These are phyloP conservation scores for Aspergillus ustus DNA, from an alignment of 2,329 filamentous ascomycete genomes.

Conservation along the genomic window DNA sequence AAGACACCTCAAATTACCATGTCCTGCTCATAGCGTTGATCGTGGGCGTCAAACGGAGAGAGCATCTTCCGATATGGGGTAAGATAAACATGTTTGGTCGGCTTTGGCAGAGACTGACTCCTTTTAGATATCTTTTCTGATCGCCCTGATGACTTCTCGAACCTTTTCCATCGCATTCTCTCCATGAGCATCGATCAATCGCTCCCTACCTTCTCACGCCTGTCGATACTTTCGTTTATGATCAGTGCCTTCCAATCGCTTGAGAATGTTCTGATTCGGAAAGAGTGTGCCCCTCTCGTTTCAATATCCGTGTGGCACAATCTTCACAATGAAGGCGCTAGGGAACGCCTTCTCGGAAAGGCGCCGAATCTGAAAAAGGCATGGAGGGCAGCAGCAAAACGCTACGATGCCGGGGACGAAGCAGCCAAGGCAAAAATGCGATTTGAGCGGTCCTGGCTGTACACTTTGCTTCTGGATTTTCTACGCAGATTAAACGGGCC, in stretches of 20 bases:
- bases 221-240: slow-evolving; percentile 85
- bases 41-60: slow-evolving; percentile 83
- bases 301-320: slow-evolving; percentile 97
- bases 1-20: slow-evolving; percentile 89
- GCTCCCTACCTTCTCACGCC: slow-evolving; percentile 69
- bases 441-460: slow-evolving; percentile 94
- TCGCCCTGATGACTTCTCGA: slow-evolving; percentile 80
- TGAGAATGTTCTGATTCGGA: slow-evolving; percentile 84
- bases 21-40: slow-evolving; percentile 85
- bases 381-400: slow-evolving; percentile 85
- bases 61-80: slow-evolving; percentile 88
- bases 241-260: slow-evolving; percentile 93
- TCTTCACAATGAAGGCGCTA: slow-evolving; percentile 74
- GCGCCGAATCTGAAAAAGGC: slow-evolving; percentile 79
- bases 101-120: slow-evolving; percentile 34
- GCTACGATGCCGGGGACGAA: slow-evolving; percentile 86
- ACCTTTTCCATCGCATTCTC: slow-evolving; percentile 84
- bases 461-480: slow-evolving; percentile 83
- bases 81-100: slow-evolving; percentile 35
- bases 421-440: slow-evolving; percentile 75
- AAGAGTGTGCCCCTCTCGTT: slow-evolving; percentile 94
- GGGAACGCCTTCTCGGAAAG: slow-evolving; percentile 74
- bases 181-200: slow-evolving; percentile 80
- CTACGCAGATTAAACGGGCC: slow-evolving; percentile 69
- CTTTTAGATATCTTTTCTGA: slow-evolving; percentile 72